phyloP scores from a whole-genome alignment of 2,329 filamentous ascomycete species.

The Didymella lethalis region DNA sequence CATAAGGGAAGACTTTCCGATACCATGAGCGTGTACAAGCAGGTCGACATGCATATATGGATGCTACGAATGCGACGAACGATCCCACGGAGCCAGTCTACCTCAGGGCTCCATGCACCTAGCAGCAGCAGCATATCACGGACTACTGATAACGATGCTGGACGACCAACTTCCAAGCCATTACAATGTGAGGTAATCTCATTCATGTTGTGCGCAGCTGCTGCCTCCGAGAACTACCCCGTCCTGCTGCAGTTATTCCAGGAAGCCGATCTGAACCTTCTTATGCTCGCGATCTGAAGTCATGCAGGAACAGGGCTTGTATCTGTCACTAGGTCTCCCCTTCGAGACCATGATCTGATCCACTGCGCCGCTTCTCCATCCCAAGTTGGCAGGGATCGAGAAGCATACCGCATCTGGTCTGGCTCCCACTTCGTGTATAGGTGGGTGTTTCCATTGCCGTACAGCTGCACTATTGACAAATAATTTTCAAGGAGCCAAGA shows the following conservation, averaged over 20 bases:
- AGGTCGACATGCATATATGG: not conserved
- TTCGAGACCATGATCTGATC: not conserved
- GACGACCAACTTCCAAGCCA: not conserved
- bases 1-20: not conserved
- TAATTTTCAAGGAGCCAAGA: not conserved
- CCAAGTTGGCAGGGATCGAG: not conserved
- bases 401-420: not conserved
- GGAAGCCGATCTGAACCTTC: no score
- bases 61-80: not conserved
- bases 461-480: constrained; percentile 1
- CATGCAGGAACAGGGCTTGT: not conserved
- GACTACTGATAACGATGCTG: not conserved
- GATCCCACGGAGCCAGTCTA: not conserved
- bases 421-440: not conserved
- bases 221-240: not conserved
- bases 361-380: not conserved
- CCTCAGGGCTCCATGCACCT: not conserved
- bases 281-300: not conserved
- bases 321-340: not conserved
- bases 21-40: not conserved
- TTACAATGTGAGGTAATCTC: not conserved
- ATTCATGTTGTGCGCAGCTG: not conserved
- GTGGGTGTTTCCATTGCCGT: not conserved
- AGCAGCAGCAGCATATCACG: not conserved
- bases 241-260: not conserved